These are phyloP conservation scores for Hapsidospora chrysogenum DNA, from an alignment of 495 filamentous ascomycete species.

Conservation along the genomic window DNA sequence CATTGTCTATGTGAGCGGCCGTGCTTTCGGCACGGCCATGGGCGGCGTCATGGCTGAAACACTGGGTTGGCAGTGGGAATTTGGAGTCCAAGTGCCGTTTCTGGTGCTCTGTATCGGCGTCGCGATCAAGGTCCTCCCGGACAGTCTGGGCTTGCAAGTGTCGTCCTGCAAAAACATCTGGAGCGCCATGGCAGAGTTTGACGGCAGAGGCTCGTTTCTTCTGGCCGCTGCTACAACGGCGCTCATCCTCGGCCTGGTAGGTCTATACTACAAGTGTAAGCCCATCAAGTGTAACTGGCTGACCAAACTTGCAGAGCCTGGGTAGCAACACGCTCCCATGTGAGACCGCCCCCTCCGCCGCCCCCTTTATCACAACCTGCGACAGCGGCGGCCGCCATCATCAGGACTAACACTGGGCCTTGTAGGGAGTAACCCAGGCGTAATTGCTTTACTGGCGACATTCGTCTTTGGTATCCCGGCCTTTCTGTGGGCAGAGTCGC, in stretches of 20 bases:
- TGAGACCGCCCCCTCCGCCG: conserved; percentile 6
- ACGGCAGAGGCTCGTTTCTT: conserved; percentile 47
- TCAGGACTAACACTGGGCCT: background rate
- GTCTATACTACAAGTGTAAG: conserved; percentile 4
- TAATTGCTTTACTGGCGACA: conserved; percentile 42
- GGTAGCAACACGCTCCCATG: conserved; percentile 61
- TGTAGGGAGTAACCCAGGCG: conserved; percentile 47
- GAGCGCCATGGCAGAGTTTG: conserved; percentile 48
- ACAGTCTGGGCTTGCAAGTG: conserved; percentile 38
- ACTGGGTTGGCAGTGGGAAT: conserved; percentile 60
- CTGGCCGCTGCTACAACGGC: conserved; percentile 47
- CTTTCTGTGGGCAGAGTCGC: conserved; percentile 45
- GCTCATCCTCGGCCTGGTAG: conserved; percentile 51
- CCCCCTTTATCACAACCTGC: background rate
- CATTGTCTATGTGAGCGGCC: conserved; percentile 41
- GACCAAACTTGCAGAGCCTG: conserved; percentile 31
- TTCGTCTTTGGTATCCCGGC: conserved; percentile 37
- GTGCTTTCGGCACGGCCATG: conserved; percentile 51
- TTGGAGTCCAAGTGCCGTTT: conserved; percentile 47
- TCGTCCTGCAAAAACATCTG: conserved; percentile 30
- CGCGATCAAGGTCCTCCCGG: conserved; percentile 39
- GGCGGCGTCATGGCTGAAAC: conserved; percentile 59
- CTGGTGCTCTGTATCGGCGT: conserved; percentile 42
- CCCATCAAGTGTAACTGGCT: background rate
- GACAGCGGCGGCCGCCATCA: background rate